Evolutionary conservation across 176 grass and related monocot species (phyloP).

Genomic region (Hsuehochloa calcarea): DNA sequence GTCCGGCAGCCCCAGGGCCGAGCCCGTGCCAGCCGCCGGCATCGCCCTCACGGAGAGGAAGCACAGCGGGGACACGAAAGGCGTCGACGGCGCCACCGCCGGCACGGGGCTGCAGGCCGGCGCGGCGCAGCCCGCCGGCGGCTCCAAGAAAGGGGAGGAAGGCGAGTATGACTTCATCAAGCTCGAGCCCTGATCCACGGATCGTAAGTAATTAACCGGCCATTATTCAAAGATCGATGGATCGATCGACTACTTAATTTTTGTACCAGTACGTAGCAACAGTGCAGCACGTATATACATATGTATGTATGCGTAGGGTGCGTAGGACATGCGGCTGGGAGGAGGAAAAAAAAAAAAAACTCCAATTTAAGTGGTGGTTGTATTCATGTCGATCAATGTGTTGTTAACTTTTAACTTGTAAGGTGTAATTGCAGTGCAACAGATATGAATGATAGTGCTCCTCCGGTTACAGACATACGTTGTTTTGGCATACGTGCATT

Average conservation of each 20-base stretch:
- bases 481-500: too few relatives aligned
- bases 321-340: background rate
- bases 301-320: background rate
- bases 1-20: slow-evolving; percentile 21
- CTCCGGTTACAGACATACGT: too few relatives aligned
- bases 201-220: background rate
- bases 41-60: slow-evolving; percentile 29
- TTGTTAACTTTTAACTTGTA: background rate
- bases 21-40: background rate
- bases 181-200: background rate
- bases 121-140: background rate
- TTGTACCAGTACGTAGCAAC: background rate
- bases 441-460: background rate
- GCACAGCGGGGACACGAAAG: slow-evolving; percentile 16
- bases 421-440: background rate
- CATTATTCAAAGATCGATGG: background rate
- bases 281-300: background rate
- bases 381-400: background rate
- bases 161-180: background rate
- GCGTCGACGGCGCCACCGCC: background rate
- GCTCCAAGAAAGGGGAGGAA: background rate
- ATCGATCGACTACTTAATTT: background rate
- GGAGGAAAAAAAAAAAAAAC: background rate
- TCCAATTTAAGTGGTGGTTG: background rate
- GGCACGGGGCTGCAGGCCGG: background rate